Percentiles rank a stretch among this genome's conserved stretches.
Conservation (phyloP, 257 asterid species). For the Datura wrightii region DNA sequence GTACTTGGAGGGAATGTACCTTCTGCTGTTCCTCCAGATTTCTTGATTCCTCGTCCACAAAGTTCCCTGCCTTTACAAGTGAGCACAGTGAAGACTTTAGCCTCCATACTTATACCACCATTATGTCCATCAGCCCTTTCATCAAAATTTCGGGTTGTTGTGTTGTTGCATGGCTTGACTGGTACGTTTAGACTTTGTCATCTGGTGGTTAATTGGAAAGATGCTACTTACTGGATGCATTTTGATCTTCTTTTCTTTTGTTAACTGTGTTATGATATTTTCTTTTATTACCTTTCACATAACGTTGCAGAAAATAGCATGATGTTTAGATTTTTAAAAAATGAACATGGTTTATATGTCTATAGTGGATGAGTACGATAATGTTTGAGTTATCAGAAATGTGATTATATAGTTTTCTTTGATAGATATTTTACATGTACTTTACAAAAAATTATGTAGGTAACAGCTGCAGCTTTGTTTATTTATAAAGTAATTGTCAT, state of each 20-base stretch:
- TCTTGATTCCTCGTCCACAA: conserved; percentile 55
- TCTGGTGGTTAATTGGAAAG: conserved; percentile 26
- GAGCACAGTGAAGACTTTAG: conserved; percentile 62
- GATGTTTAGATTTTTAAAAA: background rate
- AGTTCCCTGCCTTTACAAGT: conserved; percentile 64
- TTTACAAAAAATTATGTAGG: background rate
- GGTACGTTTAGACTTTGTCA: conserved; percentile 55
- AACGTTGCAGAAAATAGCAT: background rate
- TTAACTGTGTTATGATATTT: background rate
- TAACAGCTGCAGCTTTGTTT: background rate
- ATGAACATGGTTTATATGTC: background rate
- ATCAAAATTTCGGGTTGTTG: conserved; percentile 83
- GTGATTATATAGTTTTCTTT: background rate
- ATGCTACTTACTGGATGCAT: background rate
- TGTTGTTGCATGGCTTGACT: conserved; percentile 76
- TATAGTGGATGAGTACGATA: conserved; percentile 7
- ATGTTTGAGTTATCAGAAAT: background rate
- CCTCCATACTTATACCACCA: conserved; percentile 84
- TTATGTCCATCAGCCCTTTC: conserved; percentile 83
- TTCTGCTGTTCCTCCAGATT: conserved; percentile 80
- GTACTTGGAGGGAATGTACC: conserved; percentile 90
- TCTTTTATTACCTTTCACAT: background rate
- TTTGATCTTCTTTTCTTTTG: conserved; percentile 19
- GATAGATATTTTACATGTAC: background rate
- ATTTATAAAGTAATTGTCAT: background rate